These are phyloP conservation scores for Candida alai DNA, from an alignment of 805 yeast species.

Conservation along the genomic window DNA sequence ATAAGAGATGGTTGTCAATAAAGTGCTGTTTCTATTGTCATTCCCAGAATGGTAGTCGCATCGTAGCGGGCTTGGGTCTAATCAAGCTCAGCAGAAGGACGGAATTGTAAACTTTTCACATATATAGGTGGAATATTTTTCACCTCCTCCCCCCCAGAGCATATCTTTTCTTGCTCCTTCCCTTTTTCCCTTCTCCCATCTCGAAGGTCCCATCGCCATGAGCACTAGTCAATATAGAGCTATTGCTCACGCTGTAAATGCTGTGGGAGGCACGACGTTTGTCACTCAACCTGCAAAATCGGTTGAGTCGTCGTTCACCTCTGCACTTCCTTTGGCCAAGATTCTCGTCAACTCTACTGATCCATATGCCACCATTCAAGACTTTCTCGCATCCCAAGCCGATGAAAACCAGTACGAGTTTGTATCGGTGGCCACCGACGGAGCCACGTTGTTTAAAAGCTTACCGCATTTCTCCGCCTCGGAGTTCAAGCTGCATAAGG, in stretches of 20 bases:
- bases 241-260: constrained; percentile 10
- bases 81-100: too few relatives aligned
- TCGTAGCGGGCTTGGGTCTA: too few relatives aligned
- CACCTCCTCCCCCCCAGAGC: too few relatives aligned
- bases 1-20: too few relatives aligned
- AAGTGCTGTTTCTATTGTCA: too few relatives aligned
- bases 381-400: constrained; percentile 12
- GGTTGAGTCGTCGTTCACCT: constrained; percentile 29
- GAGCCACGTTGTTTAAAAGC: constrained; percentile 50
- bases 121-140: too few relatives aligned
- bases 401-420: constrained; percentile 17
- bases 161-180: background rate
- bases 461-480: constrained; percentile 54
- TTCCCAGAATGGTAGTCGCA: too few relatives aligned
- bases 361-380: constrained; percentile 45
- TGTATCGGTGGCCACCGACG: constrained; percentile 50
- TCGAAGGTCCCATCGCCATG: constrained; percentile 5
- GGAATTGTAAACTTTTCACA: too few relatives aligned
- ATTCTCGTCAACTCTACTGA: constrained; percentile 46
- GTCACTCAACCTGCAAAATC: constrained; percentile 47
- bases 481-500: constrained; percentile 34
- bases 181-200: background rate
- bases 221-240: constrained; percentile 10
- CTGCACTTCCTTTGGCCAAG: constrained; percentile 17
- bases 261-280: constrained; percentile 24